Evolutionary conservation across 1,284 basidiomycete species (phyloP), one percentile per base, ranked within the genome.

Genomic region (Polyporus tsugae): DNA sequence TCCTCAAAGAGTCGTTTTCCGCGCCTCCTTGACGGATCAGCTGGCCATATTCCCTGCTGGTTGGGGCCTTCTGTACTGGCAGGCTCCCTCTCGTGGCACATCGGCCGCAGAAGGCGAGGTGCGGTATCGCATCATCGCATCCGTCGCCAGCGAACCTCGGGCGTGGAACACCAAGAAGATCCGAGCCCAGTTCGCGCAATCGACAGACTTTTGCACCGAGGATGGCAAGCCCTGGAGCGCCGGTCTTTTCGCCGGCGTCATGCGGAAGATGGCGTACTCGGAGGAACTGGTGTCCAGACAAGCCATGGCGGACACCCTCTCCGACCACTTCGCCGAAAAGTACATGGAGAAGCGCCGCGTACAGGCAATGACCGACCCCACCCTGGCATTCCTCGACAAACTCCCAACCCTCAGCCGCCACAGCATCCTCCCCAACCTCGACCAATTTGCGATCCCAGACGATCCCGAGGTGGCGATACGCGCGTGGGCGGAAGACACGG

Each of bases 331-430:
- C 38, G 58, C 58, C 11, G 58, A 60, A 22, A 6, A 19, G n/a
- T 60, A 60, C 36, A 60, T 60, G 58, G 58, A 60, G 11, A 36
- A 22, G 22, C 58, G 58, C 9, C 58, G 58, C 58, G 38, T 60
- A 4, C 58, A 60, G 22, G 58, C 58, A 4, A 60, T 60, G 36
- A 38, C 36, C 17, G 58, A 60, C 36, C 22, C 58, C 4, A 2
- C 58, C 22, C 58, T 60, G 10, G 58, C 58, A 22, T 38, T 39
- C 19, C 22, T 60, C n/a, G 36, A 41, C 58, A 41, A 15, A 10
- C 22, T 60, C 58, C 58, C 58, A 39, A 25, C 36, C 22, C 11
- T 60, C 38, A 22, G 25, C 15, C 39, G 41, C 58, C 4, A 22
- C 38, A 42, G 22, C n/a, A 41, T 42, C 58, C 58, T 60, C 36